These are phyloP conservation scores for Gossypioides kirkii DNA, from an alignment of 345 rosid genomes.

Conservation along the genomic window DNA sequence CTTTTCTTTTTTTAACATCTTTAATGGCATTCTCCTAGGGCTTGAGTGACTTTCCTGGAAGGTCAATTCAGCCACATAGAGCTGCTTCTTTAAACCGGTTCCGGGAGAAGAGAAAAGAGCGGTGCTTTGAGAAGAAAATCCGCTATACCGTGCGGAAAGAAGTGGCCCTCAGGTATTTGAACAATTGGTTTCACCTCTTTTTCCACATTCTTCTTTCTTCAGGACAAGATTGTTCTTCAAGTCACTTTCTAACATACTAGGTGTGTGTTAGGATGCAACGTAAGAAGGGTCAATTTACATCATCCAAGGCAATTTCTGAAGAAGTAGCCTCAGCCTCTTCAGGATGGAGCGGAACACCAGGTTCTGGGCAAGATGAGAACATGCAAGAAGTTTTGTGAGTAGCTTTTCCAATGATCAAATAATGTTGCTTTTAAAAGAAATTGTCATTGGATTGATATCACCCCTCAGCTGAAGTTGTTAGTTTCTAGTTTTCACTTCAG, in stretches of 20 bases:
- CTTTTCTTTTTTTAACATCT: neutral
- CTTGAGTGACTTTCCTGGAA: slow-evolving; percentile 24
- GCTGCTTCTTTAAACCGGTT: slow-evolving; percentile 37
- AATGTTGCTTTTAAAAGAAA: no score
- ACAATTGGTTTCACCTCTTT: neutral
- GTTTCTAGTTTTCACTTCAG: neutral
- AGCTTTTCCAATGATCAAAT: no score
- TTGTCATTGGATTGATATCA: neutral
- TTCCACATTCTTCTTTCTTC: neutral
- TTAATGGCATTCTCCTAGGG: slow-evolving; percentile 19
- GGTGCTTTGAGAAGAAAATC: slow-evolving; percentile 42
- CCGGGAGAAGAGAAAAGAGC: slow-evolving; percentile 42
- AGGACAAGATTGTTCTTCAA: neutral
- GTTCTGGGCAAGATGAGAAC: slow-evolving; percentile 32
- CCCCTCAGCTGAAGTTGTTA: neutral
- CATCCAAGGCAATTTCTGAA: slow-evolving; percentile 34
- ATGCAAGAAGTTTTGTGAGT: no score
- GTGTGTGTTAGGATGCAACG: slow-evolving; percentile 50
- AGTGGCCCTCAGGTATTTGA: slow-evolving; percentile 38
- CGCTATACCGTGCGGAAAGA: slow-evolving; percentile 38
- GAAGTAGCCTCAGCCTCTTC: slow-evolving; percentile 30
- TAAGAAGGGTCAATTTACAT: slow-evolving; percentile 65
- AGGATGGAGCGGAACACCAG: slow-evolving; percentile 23
- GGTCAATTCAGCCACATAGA: slow-evolving; percentile 29
- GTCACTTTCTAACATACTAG: neutral